Evolutionary conservation across 2,329 filamentous ascomycete species (phyloP).

Genomic region (Colletotrichum plurivorum): DNA sequence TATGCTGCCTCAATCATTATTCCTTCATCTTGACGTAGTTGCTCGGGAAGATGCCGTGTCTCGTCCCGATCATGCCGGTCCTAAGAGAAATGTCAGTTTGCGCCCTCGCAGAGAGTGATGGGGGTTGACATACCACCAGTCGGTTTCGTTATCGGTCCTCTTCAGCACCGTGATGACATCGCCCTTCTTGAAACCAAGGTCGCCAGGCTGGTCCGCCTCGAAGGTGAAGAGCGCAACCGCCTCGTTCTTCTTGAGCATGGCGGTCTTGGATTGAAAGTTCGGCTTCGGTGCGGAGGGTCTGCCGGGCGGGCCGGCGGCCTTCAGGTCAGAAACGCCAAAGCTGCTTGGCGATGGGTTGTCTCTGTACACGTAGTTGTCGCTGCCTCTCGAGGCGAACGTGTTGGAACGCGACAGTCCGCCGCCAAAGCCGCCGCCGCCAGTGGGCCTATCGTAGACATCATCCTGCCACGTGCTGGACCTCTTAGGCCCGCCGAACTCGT

Average conservation of each 20-base stretch:
- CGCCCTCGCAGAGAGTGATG: not conserved
- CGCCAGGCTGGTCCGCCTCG: constrained; percentile 92
- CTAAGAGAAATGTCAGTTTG: constrained; percentile 52
- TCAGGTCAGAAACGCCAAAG: constrained; percentile 52
- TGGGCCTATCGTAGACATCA: constrained; percentile 77
- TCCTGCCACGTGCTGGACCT: constrained; percentile 82
- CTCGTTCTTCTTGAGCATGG: constrained; percentile 77
- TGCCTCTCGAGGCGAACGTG: constrained; percentile 61
- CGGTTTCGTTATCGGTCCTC: constrained; percentile 91
- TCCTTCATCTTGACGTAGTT: constrained; percentile 78
- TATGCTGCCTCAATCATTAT: constrained; percentile 44
- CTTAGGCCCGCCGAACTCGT: constrained; percentile 69
- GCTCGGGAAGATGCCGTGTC: constrained; percentile 94
- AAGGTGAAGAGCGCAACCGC: constrained; percentile 94
- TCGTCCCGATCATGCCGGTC: constrained; percentile 90
- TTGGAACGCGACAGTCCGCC: constrained; percentile 63
- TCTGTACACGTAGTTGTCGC: constrained; percentile 69
- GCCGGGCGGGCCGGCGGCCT: constrained; percentile 70
- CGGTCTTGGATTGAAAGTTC: constrained; percentile 76
- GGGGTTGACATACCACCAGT: constrained; percentile 84
- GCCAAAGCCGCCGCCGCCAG: constrained; percentile 49
- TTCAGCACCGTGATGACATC: constrained; percentile 96
- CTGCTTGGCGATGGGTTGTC: constrained; percentile 53
- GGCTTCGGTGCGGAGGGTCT: constrained; percentile 92
- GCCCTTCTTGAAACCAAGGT: constrained; percentile 90